Base-by-base conservation (phyloP, 441 rosid genomes). In the Corymbia citriodora region DNA sequence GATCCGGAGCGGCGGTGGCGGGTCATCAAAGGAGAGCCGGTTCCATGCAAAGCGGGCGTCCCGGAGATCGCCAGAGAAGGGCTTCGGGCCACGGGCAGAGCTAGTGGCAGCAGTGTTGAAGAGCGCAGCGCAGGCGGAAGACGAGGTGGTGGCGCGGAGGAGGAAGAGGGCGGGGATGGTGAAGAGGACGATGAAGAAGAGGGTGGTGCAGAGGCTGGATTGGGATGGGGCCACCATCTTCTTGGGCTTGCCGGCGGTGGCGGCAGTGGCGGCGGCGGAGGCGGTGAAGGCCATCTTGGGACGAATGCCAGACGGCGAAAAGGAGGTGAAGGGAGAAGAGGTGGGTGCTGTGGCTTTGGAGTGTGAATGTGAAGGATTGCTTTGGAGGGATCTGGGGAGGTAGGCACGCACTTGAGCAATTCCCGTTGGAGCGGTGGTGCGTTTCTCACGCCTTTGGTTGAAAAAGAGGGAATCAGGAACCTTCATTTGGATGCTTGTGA, bases 11-110 rank as follows among this genome's bases (percentile, higher is more conserved):
- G 85, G 83, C 1, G 49, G 93, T 11, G 95, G 94, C 0, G n/a
- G 52, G 9, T 72, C 27, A 17, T 8, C 23, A 90, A 97, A 96
- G 36, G 90, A 27, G 45, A 98, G 97, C 2, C 94, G 96, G 90
- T 98, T 98, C 99, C 99, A 98, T 0, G 99, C 92, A 33, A 96
- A 96, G 7, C 93, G 92, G 0, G 97, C 93, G 1, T 70, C 53
- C 13, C 94, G 95, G 65, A 98, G 96, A 63, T 98, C 98, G 3
- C 99, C 99, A 2, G 95, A 93, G 98, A 98, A 98, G 6, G 94
- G 93, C 68, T 88, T 79, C 3, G n/a, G 85, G n/a, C n/a, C 1
- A 1, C 45, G 49, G 82, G 82, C 15, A 1, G 82, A 36, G 15
- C 65, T 36, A 40, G 45, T 88, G 53, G 85, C 18, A 3, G 55